phyloP scores from a whole-genome alignment of 768 basidiomycete species.

The Pulveroboletus ravenelii region DNA sequence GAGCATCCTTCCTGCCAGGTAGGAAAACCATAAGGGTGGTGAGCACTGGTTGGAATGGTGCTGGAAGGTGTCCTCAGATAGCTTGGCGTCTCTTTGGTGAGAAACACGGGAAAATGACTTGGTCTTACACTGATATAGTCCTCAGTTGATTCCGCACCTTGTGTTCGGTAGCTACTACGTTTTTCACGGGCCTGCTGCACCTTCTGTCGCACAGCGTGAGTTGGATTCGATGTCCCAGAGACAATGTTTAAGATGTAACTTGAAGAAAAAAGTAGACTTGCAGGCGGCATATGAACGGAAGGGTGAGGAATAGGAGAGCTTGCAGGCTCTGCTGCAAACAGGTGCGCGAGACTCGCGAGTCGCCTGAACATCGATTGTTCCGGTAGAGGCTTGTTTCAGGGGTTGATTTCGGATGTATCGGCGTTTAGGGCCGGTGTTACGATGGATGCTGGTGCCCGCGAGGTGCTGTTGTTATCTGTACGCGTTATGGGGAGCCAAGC shows the following conservation, averaged over 20 bases:
- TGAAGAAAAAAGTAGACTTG: conserved; percentile 22
- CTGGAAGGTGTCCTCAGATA: conserved; percentile 39
- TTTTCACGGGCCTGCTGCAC: conserved; percentile 28
- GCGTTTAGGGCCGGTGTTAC: conserved; percentile 26
- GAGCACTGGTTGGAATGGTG: conserved; percentile 35
- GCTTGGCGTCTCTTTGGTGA: conserved; percentile 44
- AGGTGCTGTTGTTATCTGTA: conserved; percentile 7
- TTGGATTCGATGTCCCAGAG: conserved; percentile 35
- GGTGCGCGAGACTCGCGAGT: conserved; percentile 13
- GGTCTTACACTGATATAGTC: not conserved
- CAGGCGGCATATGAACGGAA: conserved; percentile 33
- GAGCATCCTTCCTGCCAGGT: conserved; percentile 7
- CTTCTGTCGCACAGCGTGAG: conserved; percentile 37
- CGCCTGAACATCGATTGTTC: conserved; percentile 10
- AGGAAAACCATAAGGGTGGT: conserved; percentile 39
- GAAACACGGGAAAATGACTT: too few species aligned
- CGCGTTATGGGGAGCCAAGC: conserved; percentile 18
- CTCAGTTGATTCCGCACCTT: conserved; percentile 38
- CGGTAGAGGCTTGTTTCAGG: not conserved
- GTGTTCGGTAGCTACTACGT: conserved; percentile 44
- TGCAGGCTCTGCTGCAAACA: conserved; percentile 6
- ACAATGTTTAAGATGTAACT: too few species aligned
- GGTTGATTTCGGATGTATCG: conserved; percentile 1
- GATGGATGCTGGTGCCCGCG: not conserved
- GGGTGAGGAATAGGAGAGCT: conserved; percentile 24